These are phyloP conservation scores for Chlamydomonas schloesseri DNA, from an alignment of 139 green algal genomes.

Conservation along the genomic window DNA sequence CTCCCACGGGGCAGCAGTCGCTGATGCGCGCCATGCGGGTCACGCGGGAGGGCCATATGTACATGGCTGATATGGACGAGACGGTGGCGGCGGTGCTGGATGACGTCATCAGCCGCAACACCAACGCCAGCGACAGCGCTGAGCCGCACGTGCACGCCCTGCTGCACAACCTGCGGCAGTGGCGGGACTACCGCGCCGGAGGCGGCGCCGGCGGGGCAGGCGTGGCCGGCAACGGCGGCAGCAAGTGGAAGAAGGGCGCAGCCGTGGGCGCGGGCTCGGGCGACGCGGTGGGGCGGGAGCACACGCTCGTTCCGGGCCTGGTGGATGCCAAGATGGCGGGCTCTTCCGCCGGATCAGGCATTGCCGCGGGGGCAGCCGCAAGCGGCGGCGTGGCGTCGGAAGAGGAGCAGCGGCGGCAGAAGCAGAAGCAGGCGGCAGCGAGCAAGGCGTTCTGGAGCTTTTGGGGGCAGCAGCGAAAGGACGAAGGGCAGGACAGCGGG, in stretches of 20 bases:
- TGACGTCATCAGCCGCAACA: background rate
- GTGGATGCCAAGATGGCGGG: background rate
- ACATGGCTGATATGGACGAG: constrained; percentile 18
- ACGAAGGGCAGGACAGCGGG: background rate
- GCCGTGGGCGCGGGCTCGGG: background rate
- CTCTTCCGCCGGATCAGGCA: too few relatives aligned
- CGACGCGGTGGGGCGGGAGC: background rate
- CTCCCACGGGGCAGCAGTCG: too few relatives aligned
- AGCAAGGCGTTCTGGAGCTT: background rate
- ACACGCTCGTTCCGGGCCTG: background rate
- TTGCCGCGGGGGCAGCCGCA: background rate
- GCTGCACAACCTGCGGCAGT: constrained; percentile 14
- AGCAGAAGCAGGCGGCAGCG: background rate
- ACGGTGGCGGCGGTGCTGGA: constrained; percentile 10
- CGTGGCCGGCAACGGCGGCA: background rate
- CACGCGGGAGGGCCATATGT: constrained; percentile 36
- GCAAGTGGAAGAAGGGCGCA: constrained; percentile 18
- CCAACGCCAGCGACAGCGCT: background rate
- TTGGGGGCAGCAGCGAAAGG: background rate
- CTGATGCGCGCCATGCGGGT: constrained; percentile 3
- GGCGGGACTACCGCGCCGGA: background rate
- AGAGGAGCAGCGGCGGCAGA: background rate
- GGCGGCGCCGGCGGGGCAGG: background rate
- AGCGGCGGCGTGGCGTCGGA: background rate
- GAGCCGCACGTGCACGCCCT: background rate